Base-by-base conservation (phyloP, 148 eudicot genomes). In the Polygonum maritimum region DNA sequence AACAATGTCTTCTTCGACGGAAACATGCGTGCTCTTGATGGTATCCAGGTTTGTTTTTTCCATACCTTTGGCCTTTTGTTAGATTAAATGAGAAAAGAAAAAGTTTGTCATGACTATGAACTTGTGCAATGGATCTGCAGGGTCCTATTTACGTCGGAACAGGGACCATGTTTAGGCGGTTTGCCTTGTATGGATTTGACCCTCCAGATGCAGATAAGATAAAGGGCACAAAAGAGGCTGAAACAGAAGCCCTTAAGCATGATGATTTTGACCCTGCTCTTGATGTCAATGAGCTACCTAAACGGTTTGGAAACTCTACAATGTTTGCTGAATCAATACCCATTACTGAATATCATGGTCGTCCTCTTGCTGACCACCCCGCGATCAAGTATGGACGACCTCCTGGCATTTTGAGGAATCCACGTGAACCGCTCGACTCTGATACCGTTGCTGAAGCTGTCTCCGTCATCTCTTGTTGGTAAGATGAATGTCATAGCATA, bases 61-160 rank as follows among this genome's bases (percentile, higher is more conserved):
- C 13, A 2, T 1, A 2, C 8, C 13, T 58, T 22, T 58, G 2
- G 2, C 33, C 7, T 58, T 21, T 58, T 8, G 22, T 58, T 22
- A 1, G 2, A 21, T 89, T 82, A 44, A 44, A 6, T 44, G 47
- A 44, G 47, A 44, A 44, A 44, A 44, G 47, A 44, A 44, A 44
- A 44, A 44, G 9, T 44, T 4, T 26, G 39, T 4, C 40, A 31
- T 12, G 35, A 63, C 70, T 7, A 71, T n/a, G 10, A 41, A 15
- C n/a, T 35, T 57, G 48, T 77, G 69, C 3, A 3, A 49, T 26
- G 31, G 31, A 26, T 21, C 11, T 77, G 77, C 76, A 92, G 92
- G 98, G 98, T 5, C 98, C 98, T 4, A 88, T 95, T 26, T 95
- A 95, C 65, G 98, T 95, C 67, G 98, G 98, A 8, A 95, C 98